A percentile compares a stretch with the other conserved stretches of the same genome.
Evolutionary conservation across 2,329 filamentous ascomycete genomes (phyloP).

Genomic region (Microcyclosporella mali): DNA sequence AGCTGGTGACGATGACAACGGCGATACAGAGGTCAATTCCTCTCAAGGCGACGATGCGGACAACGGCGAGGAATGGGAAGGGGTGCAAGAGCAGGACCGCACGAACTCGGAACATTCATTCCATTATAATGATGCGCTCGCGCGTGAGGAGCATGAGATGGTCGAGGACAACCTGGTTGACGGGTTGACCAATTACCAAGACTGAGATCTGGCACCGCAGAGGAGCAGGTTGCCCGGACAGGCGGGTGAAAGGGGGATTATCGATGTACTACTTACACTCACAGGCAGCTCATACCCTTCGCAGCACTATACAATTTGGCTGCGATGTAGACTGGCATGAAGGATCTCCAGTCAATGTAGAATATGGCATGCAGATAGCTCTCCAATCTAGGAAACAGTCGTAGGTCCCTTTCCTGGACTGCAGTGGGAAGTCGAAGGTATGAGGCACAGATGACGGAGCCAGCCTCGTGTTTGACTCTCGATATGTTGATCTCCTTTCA

Average conservation of each 20-base stretch:
- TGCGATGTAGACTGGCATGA: conserved; percentile 19
- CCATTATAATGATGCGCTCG: conserved; percentile 14
- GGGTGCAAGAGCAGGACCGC: conserved; percentile 29
- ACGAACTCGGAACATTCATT: conserved; percentile 19
- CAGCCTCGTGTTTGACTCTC: too few relatives aligned
- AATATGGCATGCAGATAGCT: conserved; percentile 15
- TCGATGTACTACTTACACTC: conserved; percentile 1
- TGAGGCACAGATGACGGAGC: too few relatives aligned
- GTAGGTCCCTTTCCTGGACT: background rate
- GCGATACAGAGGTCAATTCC: conserved; percentile 19
- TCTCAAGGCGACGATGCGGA: conserved; percentile 10
- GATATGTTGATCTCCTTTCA: too few relatives aligned
- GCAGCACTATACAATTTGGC: conserved; percentile 5
- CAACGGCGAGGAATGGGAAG: conserved; percentile 29
- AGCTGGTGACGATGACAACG: conserved; percentile 29
- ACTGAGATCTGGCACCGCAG: conserved; percentile 6
- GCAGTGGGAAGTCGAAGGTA: too few relatives aligned
- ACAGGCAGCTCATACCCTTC: conserved; percentile 1
- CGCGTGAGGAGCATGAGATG: conserved; percentile 20
- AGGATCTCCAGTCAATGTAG: conserved; percentile 16
- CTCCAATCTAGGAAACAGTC: conserved; percentile 17
- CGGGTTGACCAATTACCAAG: conserved; percentile 17
- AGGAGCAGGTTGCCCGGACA: too few relatives aligned
- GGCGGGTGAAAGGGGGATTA: background rate
- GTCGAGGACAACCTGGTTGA: conserved; percentile 17